These are phyloP conservation scores for Lactarius deliciosus DNA, from an alignment of 768 basidiomycete species.

Conservation along the genomic window DNA sequence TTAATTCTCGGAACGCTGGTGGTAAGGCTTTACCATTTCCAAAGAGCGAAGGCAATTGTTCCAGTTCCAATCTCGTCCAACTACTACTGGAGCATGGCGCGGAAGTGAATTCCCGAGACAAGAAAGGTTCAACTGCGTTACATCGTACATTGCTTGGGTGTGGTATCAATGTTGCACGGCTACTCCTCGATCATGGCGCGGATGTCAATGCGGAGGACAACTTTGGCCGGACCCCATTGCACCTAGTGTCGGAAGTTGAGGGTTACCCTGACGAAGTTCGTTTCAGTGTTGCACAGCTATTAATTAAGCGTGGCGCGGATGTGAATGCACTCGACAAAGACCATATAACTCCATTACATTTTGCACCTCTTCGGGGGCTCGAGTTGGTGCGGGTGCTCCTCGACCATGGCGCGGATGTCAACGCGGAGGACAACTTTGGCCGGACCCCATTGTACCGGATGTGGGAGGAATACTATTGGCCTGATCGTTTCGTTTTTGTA, in stretches of 20 bases:
- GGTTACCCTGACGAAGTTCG: too few species aligned
- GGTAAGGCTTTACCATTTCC: not conserved
- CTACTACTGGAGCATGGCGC: not conserved
- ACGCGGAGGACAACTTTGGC: not conserved
- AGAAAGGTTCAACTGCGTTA: too few species aligned
- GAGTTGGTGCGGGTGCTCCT: not conserved
- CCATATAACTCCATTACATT: not conserved
- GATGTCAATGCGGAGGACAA: not conserved
- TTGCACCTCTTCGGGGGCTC: not conserved
- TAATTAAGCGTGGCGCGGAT: not conserved
- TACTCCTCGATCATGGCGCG: not conserved
- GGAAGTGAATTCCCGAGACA: not conserved
- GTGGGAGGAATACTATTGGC: too few species aligned
- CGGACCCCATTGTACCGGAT: not conserved
- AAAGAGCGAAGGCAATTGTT: not conserved
- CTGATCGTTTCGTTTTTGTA: not conserved
- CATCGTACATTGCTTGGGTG: too few species aligned
- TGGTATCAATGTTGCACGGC: too few species aligned
- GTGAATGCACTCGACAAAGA: not conserved
- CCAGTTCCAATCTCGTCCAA: not conserved
- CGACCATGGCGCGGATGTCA: not conserved
- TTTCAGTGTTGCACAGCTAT: not conserved
- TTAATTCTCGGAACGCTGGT: not conserved
- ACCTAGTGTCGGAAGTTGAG: rapidly evolving
- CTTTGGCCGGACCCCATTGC: not conserved